These are phyloP conservation scores for Vickermania spadyakhi DNA, from an alignment of 208 protist genomes.

Conservation along the genomic window DNA sequence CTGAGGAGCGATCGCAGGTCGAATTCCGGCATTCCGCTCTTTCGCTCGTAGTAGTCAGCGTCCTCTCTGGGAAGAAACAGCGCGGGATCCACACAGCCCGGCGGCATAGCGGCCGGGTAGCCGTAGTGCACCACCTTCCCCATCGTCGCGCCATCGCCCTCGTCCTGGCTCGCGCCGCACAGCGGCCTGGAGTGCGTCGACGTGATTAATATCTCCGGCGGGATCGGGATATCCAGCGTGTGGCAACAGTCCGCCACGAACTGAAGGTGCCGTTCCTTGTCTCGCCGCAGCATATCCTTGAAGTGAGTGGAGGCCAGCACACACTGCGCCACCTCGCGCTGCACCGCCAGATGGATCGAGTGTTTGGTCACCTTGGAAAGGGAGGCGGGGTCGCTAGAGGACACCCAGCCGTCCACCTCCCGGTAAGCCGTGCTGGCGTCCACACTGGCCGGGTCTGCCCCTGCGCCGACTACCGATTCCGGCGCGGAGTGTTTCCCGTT, in stretches of 20 bases:
- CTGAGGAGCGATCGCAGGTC: constrained; percentile 34
- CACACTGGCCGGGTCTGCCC: not conserved
- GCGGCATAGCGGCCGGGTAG: constrained; percentile 19
- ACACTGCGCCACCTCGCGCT: constrained; percentile 37
- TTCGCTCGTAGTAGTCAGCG: constrained; percentile 55
- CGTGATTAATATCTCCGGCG: constrained; percentile 39
- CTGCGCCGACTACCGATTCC: not conserved
- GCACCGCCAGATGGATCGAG: constrained; percentile 33
- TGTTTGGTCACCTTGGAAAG: constrained; percentile 1
- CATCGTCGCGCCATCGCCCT: constrained; percentile 1
- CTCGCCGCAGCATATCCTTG: constrained; percentile 32
- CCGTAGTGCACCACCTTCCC: constrained; percentile 7
- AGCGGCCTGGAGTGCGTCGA: constrained; percentile 7
- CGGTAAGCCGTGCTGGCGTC: not conserved
- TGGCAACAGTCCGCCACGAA: constrained; percentile 76
- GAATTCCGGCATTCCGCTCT: constrained; percentile 46
- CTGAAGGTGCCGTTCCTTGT: constrained; percentile 62
- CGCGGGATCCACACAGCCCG: constrained; percentile 44
- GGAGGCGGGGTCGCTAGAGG: not conserved
- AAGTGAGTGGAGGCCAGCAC: constrained; percentile 39
- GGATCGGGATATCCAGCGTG: constrained; percentile 39
- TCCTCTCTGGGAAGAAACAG: constrained; percentile 50
- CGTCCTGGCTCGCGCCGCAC: not conserved
- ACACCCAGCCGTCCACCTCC: not conserved
- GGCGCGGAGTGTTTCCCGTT: not conserved